Conservation (phyloP, 2,329 filamentous ascomycete genomes). For the Tricladium varicosporioides region DNA sequence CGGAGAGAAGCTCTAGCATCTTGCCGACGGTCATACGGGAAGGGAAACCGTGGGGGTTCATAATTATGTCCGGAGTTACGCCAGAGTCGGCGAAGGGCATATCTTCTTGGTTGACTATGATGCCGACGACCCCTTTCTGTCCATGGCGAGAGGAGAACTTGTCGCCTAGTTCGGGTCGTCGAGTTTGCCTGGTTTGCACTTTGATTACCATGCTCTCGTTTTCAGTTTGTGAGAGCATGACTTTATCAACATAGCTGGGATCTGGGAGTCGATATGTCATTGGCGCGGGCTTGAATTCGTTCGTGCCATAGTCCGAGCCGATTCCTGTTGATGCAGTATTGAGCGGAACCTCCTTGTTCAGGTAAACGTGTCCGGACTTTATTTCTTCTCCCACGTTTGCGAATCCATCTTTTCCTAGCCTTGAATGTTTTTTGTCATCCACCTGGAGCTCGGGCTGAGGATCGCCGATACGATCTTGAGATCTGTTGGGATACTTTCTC, state of each 20-base stretch:
- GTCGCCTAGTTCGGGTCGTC: conserved; percentile 91
- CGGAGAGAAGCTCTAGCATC: conserved; percentile 89
- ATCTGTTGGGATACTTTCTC: conserved; percentile 86
- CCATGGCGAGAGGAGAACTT: conserved; percentile 99
- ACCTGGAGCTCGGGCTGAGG: conserved; percentile 36
- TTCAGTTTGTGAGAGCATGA: conserved; percentile 89
- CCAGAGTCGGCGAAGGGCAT: conserved; percentile 93
- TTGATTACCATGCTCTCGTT: conserved; percentile 86
- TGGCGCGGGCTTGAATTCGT: conserved; percentile 63
- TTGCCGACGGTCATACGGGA: conserved; percentile 99
- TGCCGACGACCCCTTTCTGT: conserved; percentile 95
- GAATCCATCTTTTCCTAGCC: conserved; percentile 82
- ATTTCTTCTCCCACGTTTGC: conserved; percentile 83
- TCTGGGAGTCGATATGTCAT: conserved; percentile 82
- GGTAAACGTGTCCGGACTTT: conserved; percentile 76
- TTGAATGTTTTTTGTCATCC: conserved; percentile 61
- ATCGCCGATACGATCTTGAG: conserved; percentile 62
- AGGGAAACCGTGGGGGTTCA: conserved; percentile 99
- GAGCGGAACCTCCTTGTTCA: conserved; percentile 84
- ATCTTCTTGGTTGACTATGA: conserved; percentile 94
- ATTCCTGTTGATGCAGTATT: conserved; percentile 74
- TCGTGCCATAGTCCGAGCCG: conserved; percentile 61
- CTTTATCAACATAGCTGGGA: conserved; percentile 90
- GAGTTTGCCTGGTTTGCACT: conserved; percentile 92
- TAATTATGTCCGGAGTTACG: conserved; percentile 96